These are phyloP conservation scores for Drechslerella dactyloides DNA, from an alignment of 2,329 filamentous ascomycete genomes.

Conservation along the genomic window DNA sequence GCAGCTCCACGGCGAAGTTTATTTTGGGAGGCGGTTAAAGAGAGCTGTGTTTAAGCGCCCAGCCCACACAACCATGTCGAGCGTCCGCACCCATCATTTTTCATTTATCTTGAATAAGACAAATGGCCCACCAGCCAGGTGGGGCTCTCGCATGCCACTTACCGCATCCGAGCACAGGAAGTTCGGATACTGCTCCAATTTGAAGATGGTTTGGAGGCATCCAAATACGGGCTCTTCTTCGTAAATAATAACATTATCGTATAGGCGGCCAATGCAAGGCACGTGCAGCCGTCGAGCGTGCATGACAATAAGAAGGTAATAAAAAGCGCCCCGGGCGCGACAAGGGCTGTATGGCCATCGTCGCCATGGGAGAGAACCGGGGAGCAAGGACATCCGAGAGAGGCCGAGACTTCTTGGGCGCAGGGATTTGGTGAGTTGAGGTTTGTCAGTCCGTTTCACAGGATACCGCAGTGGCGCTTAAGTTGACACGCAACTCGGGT, in stretches of 20 bases:
- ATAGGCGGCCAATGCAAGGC: background rate
- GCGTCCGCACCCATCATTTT: slow-evolving; percentile 20
- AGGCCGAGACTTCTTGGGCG: background rate
- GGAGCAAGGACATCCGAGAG: background rate
- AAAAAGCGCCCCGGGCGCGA: background rate
- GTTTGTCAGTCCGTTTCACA: slow-evolving; percentile 8
- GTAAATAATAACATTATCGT: background rate
- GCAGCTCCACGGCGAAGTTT: slow-evolving; percentile 7
- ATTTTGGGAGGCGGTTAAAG: slow-evolving; percentile 50
- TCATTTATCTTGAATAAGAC: slow-evolving; percentile 28
- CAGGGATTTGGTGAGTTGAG: background rate
- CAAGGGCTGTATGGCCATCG: background rate
- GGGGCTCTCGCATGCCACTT: slow-evolving; percentile 34
- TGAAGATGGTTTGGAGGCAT: background rate
- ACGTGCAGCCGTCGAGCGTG: background rate
- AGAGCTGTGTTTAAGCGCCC: slow-evolving; percentile 44
- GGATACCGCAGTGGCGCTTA: slow-evolving; percentile 3
- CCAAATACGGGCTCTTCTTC: background rate
- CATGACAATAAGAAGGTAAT: background rate
- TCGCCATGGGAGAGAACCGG: background rate
- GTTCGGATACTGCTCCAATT: background rate
- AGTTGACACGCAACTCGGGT: background rate
- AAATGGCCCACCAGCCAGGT: slow-evolving; percentile 6
- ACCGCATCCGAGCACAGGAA: slow-evolving; percentile 14
- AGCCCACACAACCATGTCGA: slow-evolving; percentile 37